These are phyloP conservation scores for Leccinum holopus DNA, from an alignment of 1,284 basidiomycete genomes.

Conservation along the genomic window DNA sequence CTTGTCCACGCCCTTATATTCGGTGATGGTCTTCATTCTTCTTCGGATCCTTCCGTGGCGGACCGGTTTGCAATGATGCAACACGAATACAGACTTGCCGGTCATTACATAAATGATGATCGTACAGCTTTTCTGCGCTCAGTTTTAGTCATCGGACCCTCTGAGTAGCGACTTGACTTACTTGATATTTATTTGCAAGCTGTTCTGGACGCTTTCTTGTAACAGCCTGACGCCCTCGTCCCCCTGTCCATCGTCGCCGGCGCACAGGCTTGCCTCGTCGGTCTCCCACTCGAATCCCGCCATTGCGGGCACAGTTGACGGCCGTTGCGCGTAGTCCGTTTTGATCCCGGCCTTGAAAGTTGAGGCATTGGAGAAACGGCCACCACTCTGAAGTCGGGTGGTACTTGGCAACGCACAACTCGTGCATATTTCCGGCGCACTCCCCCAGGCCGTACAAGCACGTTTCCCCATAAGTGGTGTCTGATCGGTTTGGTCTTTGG, in stretches of 20 bases:
- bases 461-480: conserved; percentile 66
- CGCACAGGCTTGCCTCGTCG: conserved; percentile 58
- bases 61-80: conserved; percentile 46
- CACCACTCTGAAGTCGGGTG: conserved; percentile 60
- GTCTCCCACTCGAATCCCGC: conserved; percentile 69
- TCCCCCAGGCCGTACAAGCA: conserved; percentile 80
- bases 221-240: conserved; percentile 62
- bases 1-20: conserved; percentile 34
- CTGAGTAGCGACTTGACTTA: conserved; percentile 35
- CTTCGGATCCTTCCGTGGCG: conserved; percentile 52
- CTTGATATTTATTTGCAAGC: conserved; percentile 54
- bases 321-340: conserved; percentile 71
- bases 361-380: conserved; percentile 22
- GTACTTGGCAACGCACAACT: conserved; percentile 73
- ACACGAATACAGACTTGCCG: conserved; percentile 71
- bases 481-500: conserved; percentile 61
- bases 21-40: conserved; percentile 61
- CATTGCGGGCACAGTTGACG: conserved; percentile 61
- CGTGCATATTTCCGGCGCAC: conserved; percentile 85
- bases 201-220: conserved; percentile 55
- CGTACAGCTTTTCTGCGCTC: conserved; percentile 72
- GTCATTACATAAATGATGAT: conserved; percentile 62
- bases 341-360: conserved; percentile 19
- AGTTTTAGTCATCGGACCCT: conserved; percentile 8
- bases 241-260: conserved; percentile 56